A percentile compares a stretch with the other conserved stretches of the same genome.
Conservation (phyloP, 2,329 filamentous ascomycete species). For the Colletotrichum nymphaeae region DNA sequence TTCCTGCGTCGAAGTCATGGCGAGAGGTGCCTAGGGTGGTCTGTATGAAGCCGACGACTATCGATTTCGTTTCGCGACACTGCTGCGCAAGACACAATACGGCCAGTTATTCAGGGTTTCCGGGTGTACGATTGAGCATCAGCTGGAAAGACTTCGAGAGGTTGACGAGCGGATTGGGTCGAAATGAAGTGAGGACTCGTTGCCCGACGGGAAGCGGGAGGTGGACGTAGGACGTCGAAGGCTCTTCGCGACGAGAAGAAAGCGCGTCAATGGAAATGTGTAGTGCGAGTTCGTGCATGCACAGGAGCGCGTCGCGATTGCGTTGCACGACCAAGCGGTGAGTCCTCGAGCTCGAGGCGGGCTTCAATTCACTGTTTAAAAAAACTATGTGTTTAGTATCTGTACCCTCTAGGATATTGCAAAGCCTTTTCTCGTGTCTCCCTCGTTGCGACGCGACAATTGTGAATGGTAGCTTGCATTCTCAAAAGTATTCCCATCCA, state of each 20-base stretch:
- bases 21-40: not conserved
- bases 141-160: not conserved
- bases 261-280: not conserved
- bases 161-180: not conserved
- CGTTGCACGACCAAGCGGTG: conserved; percentile 12
- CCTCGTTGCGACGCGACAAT: not conserved
- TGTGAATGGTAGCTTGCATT: not conserved
- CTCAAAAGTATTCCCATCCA: not conserved
- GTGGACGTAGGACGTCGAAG: not conserved
- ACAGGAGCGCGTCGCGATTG: conserved; percentile 24
- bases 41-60: not conserved
- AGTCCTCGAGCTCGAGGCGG: conserved; percentile 16
- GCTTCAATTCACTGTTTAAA: conserved; percentile 21
- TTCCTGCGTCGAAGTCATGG: conserved; percentile 28
- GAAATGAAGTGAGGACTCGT: not conserved
- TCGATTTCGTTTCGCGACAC: not conserved
- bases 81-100: not conserved
- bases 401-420: not conserved
- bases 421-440: not conserved
- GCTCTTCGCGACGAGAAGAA: not conserved
- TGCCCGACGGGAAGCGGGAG: not conserved
- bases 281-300: conserved; percentile 21
- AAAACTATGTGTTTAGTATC: conserved; percentile 23
- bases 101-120: not conserved
- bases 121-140: not conserved